phyloP scores from a whole-genome alignment of 1,139 yeast species.

The Candida buenavistaensis region DNA sequence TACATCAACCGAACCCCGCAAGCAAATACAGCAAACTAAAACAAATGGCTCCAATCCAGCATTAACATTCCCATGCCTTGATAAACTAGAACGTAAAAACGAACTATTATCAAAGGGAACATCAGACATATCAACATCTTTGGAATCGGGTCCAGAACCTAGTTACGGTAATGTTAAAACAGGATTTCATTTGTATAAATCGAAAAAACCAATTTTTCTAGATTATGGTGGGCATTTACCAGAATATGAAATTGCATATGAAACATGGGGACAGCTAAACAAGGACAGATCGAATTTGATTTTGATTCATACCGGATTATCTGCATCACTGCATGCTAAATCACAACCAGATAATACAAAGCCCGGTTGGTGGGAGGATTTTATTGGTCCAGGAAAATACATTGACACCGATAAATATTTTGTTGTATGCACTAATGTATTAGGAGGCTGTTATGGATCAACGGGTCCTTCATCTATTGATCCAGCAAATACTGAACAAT shows the following conservation, averaged over 20 bases:
- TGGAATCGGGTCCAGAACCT: conserved; percentile 83
- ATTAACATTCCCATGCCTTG: conserved; percentile 83
- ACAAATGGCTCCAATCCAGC: conserved; percentile 52
- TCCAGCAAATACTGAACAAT: conserved; percentile 64
- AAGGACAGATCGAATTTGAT: conserved; percentile 66
- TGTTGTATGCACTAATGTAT: conserved; percentile 83
- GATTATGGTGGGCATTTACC: conserved; percentile 84
- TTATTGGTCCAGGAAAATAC: conserved; percentile 81
- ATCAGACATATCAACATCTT: conserved; percentile 16
- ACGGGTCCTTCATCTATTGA: conserved; percentile 88
- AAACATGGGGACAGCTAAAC: conserved; percentile 71
- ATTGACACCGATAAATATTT: conserved; percentile 81
- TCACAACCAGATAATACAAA: conserved; percentile 69
- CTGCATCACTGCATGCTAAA: conserved; percentile 94
- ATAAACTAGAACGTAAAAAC: conserved; percentile 65
- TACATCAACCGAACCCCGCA: conserved; percentile 4
- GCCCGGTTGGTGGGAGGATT: conserved; percentile 96
- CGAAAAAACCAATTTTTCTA: conserved; percentile 59
- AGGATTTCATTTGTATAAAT: conserved; percentile 63
- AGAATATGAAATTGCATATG: conserved; percentile 80
- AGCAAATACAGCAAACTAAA: conserved; percentile 13
- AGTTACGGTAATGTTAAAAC: conserved; percentile 69
- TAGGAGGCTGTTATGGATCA: conserved; percentile 94
- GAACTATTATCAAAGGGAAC: conserved; percentile 37
- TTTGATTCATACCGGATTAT: conserved; percentile 83